These are phyloP conservation scores for Dovyalis caffra DNA, from an alignment of 345 rosid species.

Conservation along the genomic window DNA sequence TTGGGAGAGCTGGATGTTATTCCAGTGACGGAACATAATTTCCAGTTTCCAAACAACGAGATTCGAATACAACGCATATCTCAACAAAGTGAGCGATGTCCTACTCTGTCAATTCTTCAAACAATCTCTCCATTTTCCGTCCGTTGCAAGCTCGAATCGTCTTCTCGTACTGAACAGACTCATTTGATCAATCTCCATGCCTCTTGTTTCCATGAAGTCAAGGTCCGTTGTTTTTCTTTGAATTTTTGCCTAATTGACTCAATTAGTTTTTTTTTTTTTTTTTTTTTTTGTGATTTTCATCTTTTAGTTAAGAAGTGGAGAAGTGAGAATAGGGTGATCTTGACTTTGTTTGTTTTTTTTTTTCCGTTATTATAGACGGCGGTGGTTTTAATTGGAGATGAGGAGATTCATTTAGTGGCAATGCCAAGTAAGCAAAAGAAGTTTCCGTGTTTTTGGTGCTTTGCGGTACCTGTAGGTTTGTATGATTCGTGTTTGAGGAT, in stretches of 20 bases:
- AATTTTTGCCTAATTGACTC: neutral
- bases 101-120: constrained; percentile 87
- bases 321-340: constrained; percentile 1
- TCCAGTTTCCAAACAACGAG: constrained; percentile 87
- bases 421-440: constrained; percentile 98
- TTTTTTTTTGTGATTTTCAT: no score
- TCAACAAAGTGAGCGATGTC: constrained; percentile 74
- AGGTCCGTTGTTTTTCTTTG: constrained; percentile 40
- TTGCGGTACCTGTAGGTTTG: constrained; percentile 63
- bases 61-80: constrained; percentile 83
- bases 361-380: constrained; percentile 58
- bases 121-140: constrained; percentile 79
- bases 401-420: constrained; percentile 94
- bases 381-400: constrained; percentile 70
- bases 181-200: constrained; percentile 86
- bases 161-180: constrained; percentile 50
- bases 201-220: constrained; percentile 76
- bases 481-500: constrained; percentile 74
- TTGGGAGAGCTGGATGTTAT: constrained; percentile 80
- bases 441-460: constrained; percentile 99
- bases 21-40: constrained; percentile 48
- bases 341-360: neutral
- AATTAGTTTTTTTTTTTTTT: no score
- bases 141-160: constrained; percentile 88
- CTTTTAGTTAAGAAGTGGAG: neutral